Conservation (phyloP, 2,329 filamentous ascomycete genomes). For the Xylaria sp. region DNA sequence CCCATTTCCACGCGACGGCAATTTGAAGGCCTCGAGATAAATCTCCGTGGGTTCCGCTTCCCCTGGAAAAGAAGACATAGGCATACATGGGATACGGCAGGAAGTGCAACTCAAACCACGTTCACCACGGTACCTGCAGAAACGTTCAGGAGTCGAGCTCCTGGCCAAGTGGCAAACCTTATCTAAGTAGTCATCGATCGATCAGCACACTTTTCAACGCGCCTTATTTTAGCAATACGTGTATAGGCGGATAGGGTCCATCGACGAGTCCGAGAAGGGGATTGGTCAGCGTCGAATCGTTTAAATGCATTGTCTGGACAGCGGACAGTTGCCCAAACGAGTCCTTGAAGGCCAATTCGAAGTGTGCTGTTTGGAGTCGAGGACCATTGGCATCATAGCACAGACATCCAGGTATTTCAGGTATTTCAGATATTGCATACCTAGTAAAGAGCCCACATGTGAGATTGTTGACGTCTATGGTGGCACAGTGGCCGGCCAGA, state of each 20-base stretch:
- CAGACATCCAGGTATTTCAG: too few relatives aligned
- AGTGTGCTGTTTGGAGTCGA: too few relatives aligned
- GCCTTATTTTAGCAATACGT: too few relatives aligned
- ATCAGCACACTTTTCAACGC: constrained; percentile 13
- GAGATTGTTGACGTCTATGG: neutral
- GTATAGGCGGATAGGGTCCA: neutral
- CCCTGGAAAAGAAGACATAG: constrained; percentile 12
- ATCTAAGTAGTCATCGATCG: constrained; percentile 15
- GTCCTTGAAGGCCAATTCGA: too few relatives aligned
- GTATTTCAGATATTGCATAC: too few relatives aligned
- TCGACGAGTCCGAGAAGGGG: neutral
- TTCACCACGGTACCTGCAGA: constrained; percentile 17
- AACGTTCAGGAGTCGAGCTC: constrained; percentile 8
- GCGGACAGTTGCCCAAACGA: too few relatives aligned
- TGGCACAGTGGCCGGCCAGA: neutral
- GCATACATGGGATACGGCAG: neutral
- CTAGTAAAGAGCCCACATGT: neutral
- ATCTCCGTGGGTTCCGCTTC: constrained; percentile 15
- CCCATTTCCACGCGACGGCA: neutral
- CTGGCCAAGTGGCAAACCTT: constrained; percentile 6
- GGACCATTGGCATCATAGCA: too few relatives aligned
- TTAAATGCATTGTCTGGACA: constrained; percentile 8
- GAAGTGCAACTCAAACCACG: neutral
- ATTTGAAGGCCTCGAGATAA: constrained; percentile 13
- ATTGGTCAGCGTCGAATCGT: neutral